Evolutionary conservation across 73 alveolate genomes (phyloP).

Genomic region (Uronychia setigera): DNA sequence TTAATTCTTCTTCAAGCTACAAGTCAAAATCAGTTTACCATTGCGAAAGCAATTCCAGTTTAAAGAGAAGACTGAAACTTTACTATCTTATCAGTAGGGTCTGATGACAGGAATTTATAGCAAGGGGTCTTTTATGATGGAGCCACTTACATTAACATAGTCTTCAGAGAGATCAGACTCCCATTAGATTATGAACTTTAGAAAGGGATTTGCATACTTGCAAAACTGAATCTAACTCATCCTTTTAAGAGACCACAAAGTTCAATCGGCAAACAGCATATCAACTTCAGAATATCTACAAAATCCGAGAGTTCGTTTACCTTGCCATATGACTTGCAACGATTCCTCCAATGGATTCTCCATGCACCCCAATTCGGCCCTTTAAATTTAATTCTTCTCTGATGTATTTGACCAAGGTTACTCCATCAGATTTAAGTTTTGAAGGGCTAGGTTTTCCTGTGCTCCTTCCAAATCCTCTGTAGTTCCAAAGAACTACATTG

Average conservation of each 20-base stretch:
- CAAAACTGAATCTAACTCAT: conserved; percentile 39
- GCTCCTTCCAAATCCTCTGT: conserved; percentile 78
- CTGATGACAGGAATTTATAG: neutral
- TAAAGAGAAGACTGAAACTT: neutral
- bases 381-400: conserved; percentile 32
- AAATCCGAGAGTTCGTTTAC: neutral
- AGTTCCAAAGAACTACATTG: conserved; percentile 89
- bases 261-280: conserved; percentile 69
- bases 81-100: neutral
- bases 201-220: conserved; percentile 32
- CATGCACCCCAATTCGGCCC: conserved; percentile 83
- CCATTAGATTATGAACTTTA: conserved; percentile 29
- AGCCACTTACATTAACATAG: neutral
- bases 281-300: conserved; percentile 27
- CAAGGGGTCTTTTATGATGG: neutral
- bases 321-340: conserved; percentile 75
- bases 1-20: too few species aligned
- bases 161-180: neutral
- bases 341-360: conserved; percentile 87
- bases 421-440: conserved; percentile 56
- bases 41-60: neutral
- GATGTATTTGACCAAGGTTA: conserved; percentile 61
- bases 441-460: conserved; percentile 56
- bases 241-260: conserved; percentile 65
- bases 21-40: neutral